Evolutionary conservation across 2,329 filamentous ascomycete genomes (phyloP), one percentile per base, ranked within the genome.

Genomic region (Aaosphaeria pasadenensis): DNA sequence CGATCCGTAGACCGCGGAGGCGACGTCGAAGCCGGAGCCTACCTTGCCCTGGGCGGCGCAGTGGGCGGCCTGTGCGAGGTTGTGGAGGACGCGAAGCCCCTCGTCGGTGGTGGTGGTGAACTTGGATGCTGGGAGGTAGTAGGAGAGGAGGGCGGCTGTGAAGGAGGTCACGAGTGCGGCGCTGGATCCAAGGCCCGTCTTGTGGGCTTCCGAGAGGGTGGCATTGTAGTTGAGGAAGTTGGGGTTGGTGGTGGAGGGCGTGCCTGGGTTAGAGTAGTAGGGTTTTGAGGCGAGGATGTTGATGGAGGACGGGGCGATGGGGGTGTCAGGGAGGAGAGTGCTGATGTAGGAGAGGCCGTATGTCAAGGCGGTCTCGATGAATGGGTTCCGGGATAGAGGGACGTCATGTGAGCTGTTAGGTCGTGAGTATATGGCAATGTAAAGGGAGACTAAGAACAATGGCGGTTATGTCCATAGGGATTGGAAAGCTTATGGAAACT

Each of bases 21-120:
- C 94, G 45, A 99, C 88, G 67, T 99, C 94, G 68, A 99, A 99
- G 17, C 94, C 94, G 1, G 88, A 94, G 43, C 94, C 94, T 13
- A 99, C 86, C 72, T 99, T 99, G 28, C 94, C 94, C 74, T 99
- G 94, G 0, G 94, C 94, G 1, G 92, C 90, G 66, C 92, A 96
- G 74, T 99, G 94, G 4, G 90, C 87, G 1, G 89, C 88, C 75
- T 99, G 94, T 0, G 92, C 87, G 44, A 99, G 84, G 71, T 97
- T 97, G 75, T 99, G 94, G 46, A 96, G 79, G 43, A 80, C 81
- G 30, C 76, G 75, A 56, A 78, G 78, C 44, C 84, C 82, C 0
- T 71, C 56, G 1, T 77, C 72, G 42, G 78, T 76, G 42, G 71
- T 40, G 45, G 91, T 63, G 70, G 85, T 76, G 66, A 89, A 87